phyloP scores from a whole-genome alignment of 176 grass and related monocot species.

The Guadua angustifolia region DNA sequence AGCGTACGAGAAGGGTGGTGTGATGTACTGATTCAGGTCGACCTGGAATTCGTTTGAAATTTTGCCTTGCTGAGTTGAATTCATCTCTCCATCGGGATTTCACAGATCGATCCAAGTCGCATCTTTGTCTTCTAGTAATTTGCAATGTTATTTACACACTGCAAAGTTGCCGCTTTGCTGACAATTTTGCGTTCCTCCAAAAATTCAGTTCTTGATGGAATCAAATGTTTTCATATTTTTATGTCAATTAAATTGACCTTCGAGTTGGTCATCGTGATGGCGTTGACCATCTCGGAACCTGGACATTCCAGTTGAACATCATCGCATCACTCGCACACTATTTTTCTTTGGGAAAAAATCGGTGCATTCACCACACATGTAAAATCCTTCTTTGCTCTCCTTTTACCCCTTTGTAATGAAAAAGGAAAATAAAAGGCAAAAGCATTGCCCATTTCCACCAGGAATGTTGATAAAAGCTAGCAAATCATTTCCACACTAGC shows the following conservation, averaged over 20 bases:
- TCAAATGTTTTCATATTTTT: background rate
- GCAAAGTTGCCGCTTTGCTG: background rate
- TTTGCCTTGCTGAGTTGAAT: background rate
- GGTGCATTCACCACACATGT: background rate
- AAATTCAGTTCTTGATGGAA: slow-evolving; percentile 4
- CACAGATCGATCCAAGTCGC: background rate
- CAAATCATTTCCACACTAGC: too few relatives aligned
- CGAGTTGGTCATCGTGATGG: background rate
- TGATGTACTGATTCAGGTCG: slow-evolving; percentile 1
- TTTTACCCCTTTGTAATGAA: background rate
- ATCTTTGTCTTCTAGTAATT: slow-evolving; percentile 15
- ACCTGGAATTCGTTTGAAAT: background rate
- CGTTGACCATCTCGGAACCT: background rate
- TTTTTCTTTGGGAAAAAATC: background rate
- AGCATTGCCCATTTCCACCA: too few relatives aligned
- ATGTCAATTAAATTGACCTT: background rate
- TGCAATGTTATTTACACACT: background rate
- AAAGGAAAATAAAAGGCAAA: too few relatives aligned
- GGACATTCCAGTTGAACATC: background rate
- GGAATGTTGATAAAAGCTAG: too few relatives aligned
- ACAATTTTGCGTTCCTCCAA: background rate
- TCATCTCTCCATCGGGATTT: background rate
- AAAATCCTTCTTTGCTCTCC: background rate
- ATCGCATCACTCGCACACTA: background rate
- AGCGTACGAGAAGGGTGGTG: background rate